These are phyloP conservation scores for Cytospora chrysosperma DNA, from an alignment of 2,329 filamentous ascomycete genomes.

Conservation along the genomic window DNA sequence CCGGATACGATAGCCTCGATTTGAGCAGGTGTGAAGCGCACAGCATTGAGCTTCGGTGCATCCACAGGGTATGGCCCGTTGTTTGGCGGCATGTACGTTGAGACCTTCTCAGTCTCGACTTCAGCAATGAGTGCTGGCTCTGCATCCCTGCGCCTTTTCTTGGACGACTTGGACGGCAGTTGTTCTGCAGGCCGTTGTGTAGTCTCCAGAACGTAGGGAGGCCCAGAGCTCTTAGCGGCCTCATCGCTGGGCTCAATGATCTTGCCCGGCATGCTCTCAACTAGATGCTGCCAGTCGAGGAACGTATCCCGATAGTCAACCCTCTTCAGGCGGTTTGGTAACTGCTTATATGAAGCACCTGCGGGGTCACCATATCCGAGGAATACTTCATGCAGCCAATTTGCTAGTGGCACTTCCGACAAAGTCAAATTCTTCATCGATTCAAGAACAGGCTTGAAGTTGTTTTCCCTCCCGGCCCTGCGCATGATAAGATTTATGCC, in stretches of 20 bases:
- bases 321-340: slow-evolving; percentile 73
- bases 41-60: slow-evolving; percentile 73
- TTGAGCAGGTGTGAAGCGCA: slow-evolving; percentile 89
- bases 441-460: slow-evolving; percentile 91
- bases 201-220: slow-evolving; percentile 82
- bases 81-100: slow-evolving; percentile 86
- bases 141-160: slow-evolving; percentile 81
- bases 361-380: slow-evolving; percentile 94
- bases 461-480: slow-evolving; percentile 85
- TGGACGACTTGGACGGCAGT: slow-evolving; percentile 61
- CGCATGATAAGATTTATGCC: slow-evolving; percentile 83
- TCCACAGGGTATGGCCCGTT: slow-evolving; percentile 88
- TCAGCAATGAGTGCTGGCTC: slow-evolving; percentile 64
- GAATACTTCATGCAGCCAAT: slow-evolving; percentile 96
- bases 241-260: slow-evolving; percentile 76
- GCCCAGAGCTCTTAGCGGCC: slow-evolving; percentile 71
- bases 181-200: slow-evolving; percentile 53
- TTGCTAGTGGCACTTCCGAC: slow-evolving; percentile 80
- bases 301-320: slow-evolving; percentile 95
- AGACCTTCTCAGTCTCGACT: slow-evolving; percentile 72
- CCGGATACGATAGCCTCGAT: slow-evolving; percentile 92
- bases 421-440: slow-evolving; percentile 85
- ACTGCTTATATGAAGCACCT: slow-evolving; percentile 79
- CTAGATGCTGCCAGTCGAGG: slow-evolving; percentile 89
- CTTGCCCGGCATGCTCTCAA: slow-evolving; percentile 86